Evolutionary conservation across 305 asterid species (phyloP).

Genomic region (Solanum aculeatissimum): DNA sequence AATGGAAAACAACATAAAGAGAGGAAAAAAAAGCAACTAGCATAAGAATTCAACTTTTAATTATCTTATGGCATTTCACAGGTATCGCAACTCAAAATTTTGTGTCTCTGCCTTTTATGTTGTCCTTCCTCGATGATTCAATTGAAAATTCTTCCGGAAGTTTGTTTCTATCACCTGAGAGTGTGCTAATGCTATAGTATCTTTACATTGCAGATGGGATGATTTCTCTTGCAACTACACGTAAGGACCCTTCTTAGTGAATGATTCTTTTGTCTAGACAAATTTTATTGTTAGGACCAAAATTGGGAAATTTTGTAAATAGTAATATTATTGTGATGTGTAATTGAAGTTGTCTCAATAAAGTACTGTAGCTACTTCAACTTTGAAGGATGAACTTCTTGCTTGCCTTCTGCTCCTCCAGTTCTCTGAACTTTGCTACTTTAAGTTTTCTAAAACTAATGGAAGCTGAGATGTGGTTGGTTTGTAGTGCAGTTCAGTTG

Average conservation of each 20-base stretch:
- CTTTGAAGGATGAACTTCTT: neutral
- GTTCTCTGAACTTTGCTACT: neutral
- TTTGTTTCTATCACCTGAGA: neutral
- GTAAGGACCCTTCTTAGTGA: slow-evolving; percentile 32
- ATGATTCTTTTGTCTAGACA: neutral
- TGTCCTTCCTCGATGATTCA: neutral
- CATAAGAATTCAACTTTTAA: neutral
- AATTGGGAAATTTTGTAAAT: neutral
- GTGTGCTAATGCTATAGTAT: neutral
- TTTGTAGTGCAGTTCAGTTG: neutral
- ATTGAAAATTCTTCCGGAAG: neutral
- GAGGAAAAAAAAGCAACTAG: neutral
- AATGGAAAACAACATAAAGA: neutral
- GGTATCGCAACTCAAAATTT: neutral
- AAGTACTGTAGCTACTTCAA: neutral
- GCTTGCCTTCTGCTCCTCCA: neutral
- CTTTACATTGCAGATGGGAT: slow-evolving; percentile 55
- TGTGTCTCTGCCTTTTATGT: neutral
- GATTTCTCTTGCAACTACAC: slow-evolving; percentile 52
- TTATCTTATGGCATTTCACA: neutral
- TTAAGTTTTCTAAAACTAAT: neutral
- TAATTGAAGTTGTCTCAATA: neutral
- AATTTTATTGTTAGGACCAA: neutral
- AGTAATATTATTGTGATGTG: neutral
- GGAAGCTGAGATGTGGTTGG: neutral